Base-by-base conservation (phyloP, 1,284 basidiomycete species). In the Trametes hirsuta region DNA sequence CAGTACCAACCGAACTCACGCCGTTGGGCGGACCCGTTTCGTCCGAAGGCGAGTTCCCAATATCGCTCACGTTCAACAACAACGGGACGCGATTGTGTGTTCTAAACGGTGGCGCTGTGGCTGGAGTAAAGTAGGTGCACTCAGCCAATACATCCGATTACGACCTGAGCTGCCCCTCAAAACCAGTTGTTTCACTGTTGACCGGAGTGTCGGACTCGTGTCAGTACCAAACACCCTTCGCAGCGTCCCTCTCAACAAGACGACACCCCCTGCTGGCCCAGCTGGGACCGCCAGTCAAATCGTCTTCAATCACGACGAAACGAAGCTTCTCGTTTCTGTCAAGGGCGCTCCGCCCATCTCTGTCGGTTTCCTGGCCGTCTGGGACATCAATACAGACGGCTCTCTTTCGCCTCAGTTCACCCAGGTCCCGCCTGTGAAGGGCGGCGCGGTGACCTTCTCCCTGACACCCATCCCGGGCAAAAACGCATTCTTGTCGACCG, bases 11-110 rank as follows among this genome's bases (percentile, higher is more conserved):
- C 1, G 62, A 72, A 36, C 66, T 82, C 39, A 64, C 65, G 14
- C 72, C 73, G 68, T 68, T 82, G 25, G 81, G 81, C 1, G 64
- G 68, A 35, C 78, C 80, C 2, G 69, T 78, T 6, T 71, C 73
- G 6, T 76, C 73, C 45, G 77, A 75, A 1, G 79, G 81, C 25
- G 77, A 83, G 53, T 82, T 83, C 71, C 81, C 81, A 12, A 71
- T 82, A 49, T 79, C 80, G 0, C 65, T 82, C 12, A 76, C 79
- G 6, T 74, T 81, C 61, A 80, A 77, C 68, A 71, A 71, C 41
- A 71, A 69, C 11, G 78, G 77, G 15, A 73, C 68, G 45, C 72
- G 65, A 42, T 70, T 80, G n/a, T 83, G 81, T 65, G 75, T 76
- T 5, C 68, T 83, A 25, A 83, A 83, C 68, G 77, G 80, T 18